A percentile compares a stretch with the other conserved stretches of the same genome.
phyloP scores from a whole-genome alignment of 164 flowering plant species.

The Stephania yunnanensis region DNA sequence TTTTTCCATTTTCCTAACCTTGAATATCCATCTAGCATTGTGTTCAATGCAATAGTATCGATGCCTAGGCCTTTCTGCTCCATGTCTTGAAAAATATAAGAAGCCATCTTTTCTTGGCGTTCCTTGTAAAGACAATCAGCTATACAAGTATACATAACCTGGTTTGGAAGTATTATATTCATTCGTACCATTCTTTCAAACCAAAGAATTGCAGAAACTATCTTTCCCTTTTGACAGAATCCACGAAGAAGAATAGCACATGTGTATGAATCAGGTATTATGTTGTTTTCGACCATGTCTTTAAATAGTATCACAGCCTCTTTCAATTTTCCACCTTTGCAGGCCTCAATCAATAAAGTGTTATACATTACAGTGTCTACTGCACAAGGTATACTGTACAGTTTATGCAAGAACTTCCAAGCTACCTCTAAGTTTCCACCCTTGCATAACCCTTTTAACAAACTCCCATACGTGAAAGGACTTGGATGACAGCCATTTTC shows the following conservation, averaged over 20 bases:
- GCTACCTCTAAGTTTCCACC: slow-evolving; percentile 50
- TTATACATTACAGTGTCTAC: slow-evolving; percentile 53
- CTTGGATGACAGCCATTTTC: slow-evolving; percentile 47
- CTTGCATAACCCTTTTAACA: slow-evolving; percentile 65
- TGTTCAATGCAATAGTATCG: slow-evolving; percentile 47
- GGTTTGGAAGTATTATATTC: slow-evolving; percentile 28
- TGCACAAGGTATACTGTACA: slow-evolving; percentile 42
- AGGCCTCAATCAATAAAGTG: slow-evolving; percentile 40
- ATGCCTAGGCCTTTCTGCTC: slow-evolving; percentile 29
- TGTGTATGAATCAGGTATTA: slow-evolving; percentile 61
- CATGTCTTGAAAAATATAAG: slow-evolving; percentile 53
- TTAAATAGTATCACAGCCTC: slow-evolving; percentile 42
- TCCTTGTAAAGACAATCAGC: slow-evolving; percentile 56
- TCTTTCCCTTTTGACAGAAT: slow-evolving; percentile 47
- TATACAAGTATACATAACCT: slow-evolving; percentile 48
- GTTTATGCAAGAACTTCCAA: slow-evolving; percentile 33
- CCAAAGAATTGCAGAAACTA: slow-evolving; percentile 51
- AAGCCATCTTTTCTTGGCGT: slow-evolving; percentile 55
- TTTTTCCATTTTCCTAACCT: slow-evolving; percentile 43
- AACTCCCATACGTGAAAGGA: slow-evolving; percentile 46
- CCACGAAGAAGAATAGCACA: slow-evolving; percentile 53
- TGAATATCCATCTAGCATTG: slow-evolving; percentile 50
- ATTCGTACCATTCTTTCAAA: slow-evolving; percentile 28
- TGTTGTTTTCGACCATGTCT: slow-evolving; percentile 47
- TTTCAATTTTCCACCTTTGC: slow-evolving; percentile 44